Evolutionary conservation across 2,329 filamentous ascomycete genomes (phyloP).

Genomic region (Chaetomium sp.): DNA sequence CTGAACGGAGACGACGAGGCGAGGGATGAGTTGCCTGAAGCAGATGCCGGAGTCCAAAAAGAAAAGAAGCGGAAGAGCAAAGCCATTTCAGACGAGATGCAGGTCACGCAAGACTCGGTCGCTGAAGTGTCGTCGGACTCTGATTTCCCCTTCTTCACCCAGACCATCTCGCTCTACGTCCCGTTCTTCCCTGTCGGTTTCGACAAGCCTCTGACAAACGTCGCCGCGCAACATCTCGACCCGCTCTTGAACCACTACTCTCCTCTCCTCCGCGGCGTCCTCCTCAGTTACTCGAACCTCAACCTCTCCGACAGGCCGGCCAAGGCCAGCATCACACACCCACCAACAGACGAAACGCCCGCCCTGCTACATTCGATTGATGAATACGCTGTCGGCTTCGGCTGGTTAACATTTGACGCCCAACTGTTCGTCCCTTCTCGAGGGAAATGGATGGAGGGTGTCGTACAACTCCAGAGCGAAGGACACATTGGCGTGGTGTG

Average conservation of each 20-base stretch:
- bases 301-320: constrained; percentile 63
- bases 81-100: constrained; percentile 36
- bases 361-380: constrained; percentile 58
- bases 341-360: constrained; percentile 51
- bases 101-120: constrained; percentile 37
- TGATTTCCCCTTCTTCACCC: constrained; percentile 72
- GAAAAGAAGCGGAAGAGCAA: constrained; percentile 40
- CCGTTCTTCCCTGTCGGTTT: constrained; percentile 72
- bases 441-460: constrained; percentile 75
- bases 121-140: constrained; percentile 44
- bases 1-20: constrained; percentile 27
- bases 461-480: constrained; percentile 82
- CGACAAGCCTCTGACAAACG: constrained; percentile 67
- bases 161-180: constrained; percentile 80
- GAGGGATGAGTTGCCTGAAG: neutral
- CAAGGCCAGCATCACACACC: constrained; percentile 46
- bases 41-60: constrained; percentile 26
- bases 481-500: constrained; percentile 87
- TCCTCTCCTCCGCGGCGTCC: constrained; percentile 69
- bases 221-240: constrained; percentile 73
- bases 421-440: constrained; percentile 77
- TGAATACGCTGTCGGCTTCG: constrained; percentile 84
- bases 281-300: constrained; percentile 72
- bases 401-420: constrained; percentile 87
- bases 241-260: constrained; percentile 78